These are phyloP conservation scores for Globisporangium barbulae DNA, from an alignment of 352 stramenopile species.

Conservation along the genomic window DNA sequence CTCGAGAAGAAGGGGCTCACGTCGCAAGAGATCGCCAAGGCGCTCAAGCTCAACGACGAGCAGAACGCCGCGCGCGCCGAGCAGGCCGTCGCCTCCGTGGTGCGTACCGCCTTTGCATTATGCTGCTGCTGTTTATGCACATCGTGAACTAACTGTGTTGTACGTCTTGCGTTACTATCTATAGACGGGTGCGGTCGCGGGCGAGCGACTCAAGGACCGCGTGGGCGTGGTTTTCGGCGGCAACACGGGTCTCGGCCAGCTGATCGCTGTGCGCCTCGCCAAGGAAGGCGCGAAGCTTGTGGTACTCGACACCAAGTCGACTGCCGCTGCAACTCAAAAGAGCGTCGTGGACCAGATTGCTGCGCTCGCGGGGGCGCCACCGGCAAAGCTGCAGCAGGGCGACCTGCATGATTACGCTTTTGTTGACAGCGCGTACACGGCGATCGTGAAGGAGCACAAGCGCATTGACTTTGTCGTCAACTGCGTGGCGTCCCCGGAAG, in stretches of 20 bases:
- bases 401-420: constrained; percentile 53
- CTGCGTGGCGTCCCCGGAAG: constrained; percentile 38
- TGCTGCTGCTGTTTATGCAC: constrained; percentile 1
- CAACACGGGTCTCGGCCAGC: constrained; percentile 53
- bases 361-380: constrained; percentile 14
- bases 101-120: constrained; percentile 19
- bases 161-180: constrained; percentile 4
- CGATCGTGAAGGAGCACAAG: constrained; percentile 39
- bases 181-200: constrained; percentile 52
- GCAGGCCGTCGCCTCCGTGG: constrained; percentile 60
- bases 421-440: constrained; percentile 39
- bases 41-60: constrained; percentile 68
- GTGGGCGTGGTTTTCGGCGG: constrained; percentile 62
- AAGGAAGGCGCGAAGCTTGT: constrained; percentile 61
- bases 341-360: constrained; percentile 41
- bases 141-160: neutral
- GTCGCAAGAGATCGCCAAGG: constrained; percentile 57
- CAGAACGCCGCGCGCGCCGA: constrained; percentile 43
- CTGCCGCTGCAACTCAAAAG: constrained; percentile 23
- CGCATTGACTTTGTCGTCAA: constrained; percentile 78
- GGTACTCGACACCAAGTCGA: constrained; percentile 36
- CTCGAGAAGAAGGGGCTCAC: constrained; percentile 78
- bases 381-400: constrained; percentile 38
- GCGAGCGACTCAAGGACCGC: constrained; percentile 50
- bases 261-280: constrained; percentile 56